Base-by-base conservation (phyloP, 495 filamentous ascomycete species). In the Platismatia glauca region DNA sequence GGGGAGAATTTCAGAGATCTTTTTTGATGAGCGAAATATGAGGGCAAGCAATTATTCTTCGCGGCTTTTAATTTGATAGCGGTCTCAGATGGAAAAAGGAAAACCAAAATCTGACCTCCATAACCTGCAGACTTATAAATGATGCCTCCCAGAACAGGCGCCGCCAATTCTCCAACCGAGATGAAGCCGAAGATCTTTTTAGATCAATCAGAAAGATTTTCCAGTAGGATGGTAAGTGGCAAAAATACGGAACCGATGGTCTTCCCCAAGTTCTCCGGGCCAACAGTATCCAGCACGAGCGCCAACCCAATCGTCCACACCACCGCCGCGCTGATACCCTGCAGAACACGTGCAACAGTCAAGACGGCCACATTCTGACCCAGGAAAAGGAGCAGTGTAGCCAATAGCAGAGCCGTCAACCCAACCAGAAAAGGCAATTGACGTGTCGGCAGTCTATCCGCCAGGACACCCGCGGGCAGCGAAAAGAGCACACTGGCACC, bases 231-330 rank as follows among this genome's bases (percentile, higher is more conserved):
- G 0, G 4, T 15, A 5, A 31, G 11, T 11, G 27, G 11, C 8
- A 13, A 33, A 55, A 43, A 56, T 48, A 75, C 68, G 41, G 72
- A 76, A 35, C 79, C 73, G 60, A 83, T 80, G 41, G 73, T 77
- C 68, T 84, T 82, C 4, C 84, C 83, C 48, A 86, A 66, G 50
- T 81, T 80, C 52, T 81, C 73, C 20, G 77, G 77, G 0, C 81
- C 76, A 24, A 87, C 83, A 15, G 83, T 82, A 55, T 67, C 58
- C 8, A 67, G 48, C 57, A 67, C 72, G 56, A 87, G 70, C 0
- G 85, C 82, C 29, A 88, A 71, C 2, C 84, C 83, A 24, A 85
- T 78, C 0, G 85, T 85, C 77, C 83, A 85, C 0, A 89, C 85
- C 46, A 85, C 76, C 4, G 84, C 85, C 7, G 78, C 81, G 64